Evolutionary conservation across 495 filamentous ascomycete species (phyloP), one percentile per base, ranked within the genome.

Genomic region (Jackrogersella minutella): DNA sequence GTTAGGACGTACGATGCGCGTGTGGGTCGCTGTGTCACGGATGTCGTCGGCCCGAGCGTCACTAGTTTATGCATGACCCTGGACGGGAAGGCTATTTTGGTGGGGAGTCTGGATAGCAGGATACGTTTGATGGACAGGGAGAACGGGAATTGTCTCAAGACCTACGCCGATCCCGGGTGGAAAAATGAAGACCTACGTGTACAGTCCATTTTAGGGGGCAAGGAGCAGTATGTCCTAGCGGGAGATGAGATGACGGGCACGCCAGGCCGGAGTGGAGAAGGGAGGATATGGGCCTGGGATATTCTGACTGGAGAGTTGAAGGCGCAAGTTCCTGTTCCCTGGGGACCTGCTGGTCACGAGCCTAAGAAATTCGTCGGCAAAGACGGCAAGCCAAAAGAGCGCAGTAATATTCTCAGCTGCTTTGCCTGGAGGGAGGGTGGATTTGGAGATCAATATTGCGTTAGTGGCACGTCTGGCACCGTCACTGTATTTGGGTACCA

Each of bases 281-380:
- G 88, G 7, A 84, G 87, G 67, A 82, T 96, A 14, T 92, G 90
- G 83, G 91, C 88, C 10, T 98, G 94, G 92, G 93, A 97, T 84
- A 73, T 96, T n/a, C 68, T 97, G 49, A 90, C 81, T 36, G 94
- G 93, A 1, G 86, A 87, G 53, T 70, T 90, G 36, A 80, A 89
- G 52, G 82, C 86, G 21, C 85, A 79, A 53, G 69, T 93, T 41
- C 73, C 81, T 36, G 87, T 85, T 72, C 86, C 85, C 74, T 77
- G 82, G 80, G 63, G 86, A 77, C 88, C 83, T 71, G 84, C 85
- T 9, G 89, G 84, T 78, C 80, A 74, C 28, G 79, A 76, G 53
- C 70, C 64, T 0, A 72, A 77, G 77, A 82, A 64, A 70, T 76
- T 77, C 46, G 76, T 80, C 9, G 80, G 81, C n/a, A 75, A 73